Conservation (phyloP, 2,329 filamentous ascomycete species). For the Colletotrichum sp. region DNA sequence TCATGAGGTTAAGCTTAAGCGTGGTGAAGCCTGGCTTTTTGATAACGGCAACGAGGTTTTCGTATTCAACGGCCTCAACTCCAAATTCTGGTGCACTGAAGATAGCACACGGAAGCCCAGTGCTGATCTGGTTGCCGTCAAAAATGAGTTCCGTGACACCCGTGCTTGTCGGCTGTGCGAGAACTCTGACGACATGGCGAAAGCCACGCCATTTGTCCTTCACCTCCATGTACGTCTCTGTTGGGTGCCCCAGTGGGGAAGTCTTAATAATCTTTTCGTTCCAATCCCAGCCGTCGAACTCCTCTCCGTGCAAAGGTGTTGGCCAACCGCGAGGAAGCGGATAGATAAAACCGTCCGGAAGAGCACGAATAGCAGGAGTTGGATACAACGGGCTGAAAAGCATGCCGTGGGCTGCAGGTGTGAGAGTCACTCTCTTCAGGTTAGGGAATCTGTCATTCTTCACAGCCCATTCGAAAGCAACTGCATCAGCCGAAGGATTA, state of each 20-base stretch:
- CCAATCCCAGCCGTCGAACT: neutral
- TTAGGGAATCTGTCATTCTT: constrained; percentile 33
- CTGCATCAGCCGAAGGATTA: constrained; percentile 27
- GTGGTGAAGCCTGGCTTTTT: constrained; percentile 29
- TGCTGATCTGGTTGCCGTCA: constrained; percentile 31
- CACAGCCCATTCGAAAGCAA: constrained; percentile 37
- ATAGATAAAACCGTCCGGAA: constrained; percentile 44
- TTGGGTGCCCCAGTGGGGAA: neutral
- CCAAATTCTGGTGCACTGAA: constrained; percentile 27
- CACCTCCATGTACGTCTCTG: neutral
- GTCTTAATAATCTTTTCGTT: neutral
- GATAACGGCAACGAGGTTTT: constrained; percentile 26
- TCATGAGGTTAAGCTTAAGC: constrained; percentile 30
- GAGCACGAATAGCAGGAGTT: constrained; percentile 46
- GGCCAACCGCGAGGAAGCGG: constrained; percentile 39
- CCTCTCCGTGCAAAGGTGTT: neutral
- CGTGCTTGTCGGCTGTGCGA: constrained; percentile 21
- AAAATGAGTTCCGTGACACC: constrained; percentile 39
- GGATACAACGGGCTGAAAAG: constrained; percentile 40
- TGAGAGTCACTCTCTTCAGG: constrained; percentile 41
- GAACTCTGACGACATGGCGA: constrained; percentile 27
- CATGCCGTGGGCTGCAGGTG: constrained; percentile 42
- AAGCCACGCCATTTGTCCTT: constrained; percentile 36
- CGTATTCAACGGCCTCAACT: constrained; percentile 24
- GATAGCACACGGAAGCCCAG: constrained; percentile 34